These are phyloP conservation scores for Mrakia blollopis DNA, from an alignment of 768 basidiomycete species.

Conservation along the genomic window DNA sequence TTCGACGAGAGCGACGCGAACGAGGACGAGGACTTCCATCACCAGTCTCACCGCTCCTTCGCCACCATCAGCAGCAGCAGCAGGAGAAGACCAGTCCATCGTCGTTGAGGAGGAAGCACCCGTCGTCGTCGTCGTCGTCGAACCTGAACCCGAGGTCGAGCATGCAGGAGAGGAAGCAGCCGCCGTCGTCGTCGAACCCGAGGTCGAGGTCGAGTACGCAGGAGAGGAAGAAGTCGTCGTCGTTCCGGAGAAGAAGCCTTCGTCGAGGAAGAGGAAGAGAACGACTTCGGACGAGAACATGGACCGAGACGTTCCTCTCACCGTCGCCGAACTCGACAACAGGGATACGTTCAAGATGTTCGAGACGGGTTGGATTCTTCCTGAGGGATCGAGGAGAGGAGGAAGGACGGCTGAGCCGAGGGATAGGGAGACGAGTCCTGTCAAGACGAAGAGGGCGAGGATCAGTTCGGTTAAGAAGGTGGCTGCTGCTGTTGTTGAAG, in stretches of 20 bases:
- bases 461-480: not conserved
- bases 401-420: constrained; percentile 44
- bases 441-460: not conserved
- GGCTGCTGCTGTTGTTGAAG: not conserved
- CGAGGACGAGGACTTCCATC: not conserved
- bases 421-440: constrained; percentile 52
- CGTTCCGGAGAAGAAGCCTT: not conserved
- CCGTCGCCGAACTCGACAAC: constrained; percentile 58
- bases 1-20: not conserved
- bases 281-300: not conserved
- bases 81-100: not conserved
- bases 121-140: not conserved
- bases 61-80: not conserved
- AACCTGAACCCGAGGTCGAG: not conserved
- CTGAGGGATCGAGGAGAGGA: constrained; percentile 64
- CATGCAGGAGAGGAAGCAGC: constrained; percentile 8
- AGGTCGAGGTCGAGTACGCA: not conserved
- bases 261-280: constrained; percentile 14
- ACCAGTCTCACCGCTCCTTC: not conserved
- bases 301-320: constrained; percentile 3
- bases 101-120: not conserved
- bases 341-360: constrained; percentile 73
- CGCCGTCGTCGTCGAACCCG: not conserved
- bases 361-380: constrained; percentile 82
- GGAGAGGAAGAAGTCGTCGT: constrained; percentile 2